Base-by-base conservation (phyloP, 1,284 basidiomycete species). In the Ceratobasidium theobromae region DNA sequence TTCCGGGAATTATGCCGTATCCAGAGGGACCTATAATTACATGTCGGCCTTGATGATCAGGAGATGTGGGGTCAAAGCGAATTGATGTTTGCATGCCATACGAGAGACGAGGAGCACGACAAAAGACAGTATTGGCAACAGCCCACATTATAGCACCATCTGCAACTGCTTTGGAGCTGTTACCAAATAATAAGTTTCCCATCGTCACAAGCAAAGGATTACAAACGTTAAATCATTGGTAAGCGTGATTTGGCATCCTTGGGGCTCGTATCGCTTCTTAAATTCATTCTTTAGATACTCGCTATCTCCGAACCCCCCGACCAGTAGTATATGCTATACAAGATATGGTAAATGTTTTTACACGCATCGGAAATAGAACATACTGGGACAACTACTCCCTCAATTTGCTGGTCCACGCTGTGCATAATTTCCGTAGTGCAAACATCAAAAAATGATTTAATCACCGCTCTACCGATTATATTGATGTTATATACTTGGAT, bases 281-380 rank as follows among this genome's bases (percentile, higher is more conserved):
- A 65, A 60, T n/a, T 41, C 30, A 8, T 64, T 27, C 9, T 38
- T 48, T 2, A 68, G 49, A 35, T 54, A 65, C 3, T 48, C 49
- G 28, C 58, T 65, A 18, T 68, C 60, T 38, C 67, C 67, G 23
- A 68, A 54, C 9, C 60, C 60, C 12, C 67, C 67, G 4, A 65
- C 60, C 12, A 68, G 60, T 8, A 68, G 35, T 8, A 68, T 55
- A 41, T 65, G 40, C 67, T 68, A 30, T 23, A 16, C n/a, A 60
- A 4, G 18, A 8, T 14, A 27, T 3, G 21, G 4, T 5, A 43
- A 43, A 3, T 18, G 21, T 48, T 5, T 23, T 14, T 6, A 5
- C 5, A 5, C 12, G 5, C 27, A 4, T 9, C n/a, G 18, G 33
- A 6, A 18, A 46, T 11, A 46, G 16, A 28, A 52, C 18, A 32